Base-by-base conservation (phyloP, 2,329 filamentous ascomycete species). In the Arthrobotrys megalospora region DNA sequence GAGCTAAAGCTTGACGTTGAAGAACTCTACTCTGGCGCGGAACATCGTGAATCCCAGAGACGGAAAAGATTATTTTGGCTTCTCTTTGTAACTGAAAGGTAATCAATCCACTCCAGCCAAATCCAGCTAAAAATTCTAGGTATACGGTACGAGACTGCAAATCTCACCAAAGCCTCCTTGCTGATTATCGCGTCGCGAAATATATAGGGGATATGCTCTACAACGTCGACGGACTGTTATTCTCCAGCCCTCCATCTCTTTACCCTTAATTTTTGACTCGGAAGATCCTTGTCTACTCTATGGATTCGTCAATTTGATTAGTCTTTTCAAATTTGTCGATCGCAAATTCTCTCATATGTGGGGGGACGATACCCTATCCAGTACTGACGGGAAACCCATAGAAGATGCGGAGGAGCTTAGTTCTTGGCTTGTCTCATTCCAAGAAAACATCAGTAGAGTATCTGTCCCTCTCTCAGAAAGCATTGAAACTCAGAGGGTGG, bases 51-150 rank as follows among this genome's bases (percentile, higher is more conserved):
- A 43, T 62, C 36, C 1, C 32, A 62, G 12, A 41, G 55, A 43
- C 34, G 55, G 55, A 62, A 62, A 45, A 43, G 55, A 8, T n/a
- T 62, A 34, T 62, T 62, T 24, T 62, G 55, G 55, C 32, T 62
- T 4, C 8, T 62, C 2, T 62, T 62, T 19, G 10, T 62, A 21
- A 62, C 55, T 8, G 55, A 62, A 14, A 41, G 55, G 55, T 62
- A 43, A 41, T 6, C 4, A 34, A 62, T 53, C 6, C 5, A 41
- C 7, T 14, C 21, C 8, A 28, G 24, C 24, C 2, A 28, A 28
- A 28, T 5, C 5, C 24, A 28, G 2, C 24, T 5, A 28, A 28
- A 28, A 5, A 5, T 5, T 28, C 24, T 28, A 5, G 24, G 2
- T n/a, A n/a, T n/a, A n/a, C n/a, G n/a, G n/a, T 28, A 28, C 24